These are phyloP conservation scores for Exophiala oligosperma DNA, from an alignment of 2,329 filamentous ascomycete species.

Conservation along the genomic window DNA sequence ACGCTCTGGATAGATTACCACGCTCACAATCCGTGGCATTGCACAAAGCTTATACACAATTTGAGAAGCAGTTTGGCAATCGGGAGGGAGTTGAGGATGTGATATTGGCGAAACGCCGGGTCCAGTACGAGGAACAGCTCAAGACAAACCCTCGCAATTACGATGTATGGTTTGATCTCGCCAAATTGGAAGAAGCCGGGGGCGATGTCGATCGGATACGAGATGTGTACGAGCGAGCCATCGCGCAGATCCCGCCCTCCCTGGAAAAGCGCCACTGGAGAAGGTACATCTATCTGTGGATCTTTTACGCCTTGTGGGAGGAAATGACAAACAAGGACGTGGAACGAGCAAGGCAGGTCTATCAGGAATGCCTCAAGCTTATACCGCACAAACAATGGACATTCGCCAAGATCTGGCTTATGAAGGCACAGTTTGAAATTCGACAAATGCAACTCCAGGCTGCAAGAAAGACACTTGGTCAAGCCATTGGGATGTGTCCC, in stretches of 20 bases:
- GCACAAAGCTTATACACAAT: conserved; percentile 93
- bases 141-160: conserved; percentile 96
- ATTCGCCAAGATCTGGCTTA: conserved; percentile 93
- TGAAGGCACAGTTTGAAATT: conserved; percentile 91
- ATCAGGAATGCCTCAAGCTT: conserved; percentile 80
- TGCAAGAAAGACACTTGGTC: conserved; percentile 85
- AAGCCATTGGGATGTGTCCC: conserved; percentile 88
- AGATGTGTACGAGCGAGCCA: conserved; percentile 92
- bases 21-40: conserved; percentile 80
- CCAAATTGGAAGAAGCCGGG: conserved; percentile 81
- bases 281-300: conserved; percentile 95
- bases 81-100: conserved; percentile 92
- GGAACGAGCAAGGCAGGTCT: conserved; percentile 82
- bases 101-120: conserved; percentile 86
- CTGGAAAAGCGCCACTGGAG: conserved; percentile 98
- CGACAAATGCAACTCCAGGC: conserved; percentile 77
- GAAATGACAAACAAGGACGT: conserved; percentile 80
- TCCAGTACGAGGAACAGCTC: conserved; percentile 91
- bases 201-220: conserved; percentile 80
- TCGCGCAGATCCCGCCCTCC: conserved; percentile 90
- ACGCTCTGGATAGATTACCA: conserved; percentile 86
- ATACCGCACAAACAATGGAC: conserved; percentile 97
- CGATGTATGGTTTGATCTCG: conserved; percentile 96
- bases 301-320: conserved; percentile 96
- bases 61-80: conserved; percentile 97